Evolutionary conservation across 805 yeast species (phyloP).

Genomic region (Zygotorulaspora sp.): DNA sequence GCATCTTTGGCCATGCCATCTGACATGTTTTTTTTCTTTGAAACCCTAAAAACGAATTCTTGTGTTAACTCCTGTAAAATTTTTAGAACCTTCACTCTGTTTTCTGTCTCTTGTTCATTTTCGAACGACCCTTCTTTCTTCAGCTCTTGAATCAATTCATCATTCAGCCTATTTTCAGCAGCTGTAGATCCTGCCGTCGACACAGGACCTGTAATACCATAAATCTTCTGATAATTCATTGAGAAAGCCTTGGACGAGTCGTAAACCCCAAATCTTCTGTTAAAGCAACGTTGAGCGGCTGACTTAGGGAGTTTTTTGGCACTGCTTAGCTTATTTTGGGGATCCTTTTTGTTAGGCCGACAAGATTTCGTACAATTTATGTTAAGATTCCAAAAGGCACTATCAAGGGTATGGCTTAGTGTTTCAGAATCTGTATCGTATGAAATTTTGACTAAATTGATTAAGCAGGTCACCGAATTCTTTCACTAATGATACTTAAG

Average conservation of each 20-base stretch:
- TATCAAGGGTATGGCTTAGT: constrained; percentile 6
- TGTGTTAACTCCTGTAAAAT: constrained; percentile 67
- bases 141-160: constrained; percentile 68
- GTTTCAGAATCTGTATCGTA: constrained; percentile 1
- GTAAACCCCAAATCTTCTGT: not conserved
- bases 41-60: constrained; percentile 79
- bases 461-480: no score
- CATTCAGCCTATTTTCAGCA: constrained; percentile 72
- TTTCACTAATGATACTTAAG: no score
- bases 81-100: constrained; percentile 69
- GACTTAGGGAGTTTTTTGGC: not conserved
- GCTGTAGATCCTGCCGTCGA: constrained; percentile 82
- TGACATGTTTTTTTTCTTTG: constrained; percentile 80
- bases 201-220: constrained; percentile 54
- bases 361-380: constrained; percentile 2
- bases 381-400: constrained; percentile 8
- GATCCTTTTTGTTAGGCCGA: not conserved
- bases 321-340: not conserved
- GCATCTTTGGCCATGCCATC: constrained; percentile 98
- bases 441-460: constrained; percentile 6
- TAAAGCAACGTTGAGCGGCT: not conserved
- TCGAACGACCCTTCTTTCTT: constrained; percentile 86
- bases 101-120: constrained; percentile 74
- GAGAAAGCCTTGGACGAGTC: not conserved
- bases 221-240: constrained; percentile 34